Evolutionary conservation across 2,329 filamentous ascomycete species (phyloP).

Genomic region (Alternaria ethzedia): DNA sequence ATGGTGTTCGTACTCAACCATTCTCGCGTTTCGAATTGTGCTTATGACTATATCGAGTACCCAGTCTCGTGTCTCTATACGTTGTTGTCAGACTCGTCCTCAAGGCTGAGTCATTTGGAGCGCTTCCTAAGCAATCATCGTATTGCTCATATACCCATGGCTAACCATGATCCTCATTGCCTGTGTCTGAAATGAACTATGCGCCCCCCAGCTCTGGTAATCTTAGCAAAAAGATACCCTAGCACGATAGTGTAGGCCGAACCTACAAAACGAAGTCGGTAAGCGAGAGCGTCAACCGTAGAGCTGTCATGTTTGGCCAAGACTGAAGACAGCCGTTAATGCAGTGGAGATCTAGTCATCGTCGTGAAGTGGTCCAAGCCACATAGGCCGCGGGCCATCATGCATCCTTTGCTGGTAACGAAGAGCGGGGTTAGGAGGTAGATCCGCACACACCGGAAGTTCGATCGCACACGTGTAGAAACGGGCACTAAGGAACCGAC

Average conservation of each 20-base stretch:
- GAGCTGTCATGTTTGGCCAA: neutral
- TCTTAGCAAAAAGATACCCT: too few relatives aligned
- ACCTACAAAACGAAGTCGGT: neutral
- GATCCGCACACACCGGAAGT: neutral
- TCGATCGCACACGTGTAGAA: neutral
- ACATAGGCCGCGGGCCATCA: neutral
- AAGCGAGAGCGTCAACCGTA: neutral
- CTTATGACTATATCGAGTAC: too few relatives aligned
- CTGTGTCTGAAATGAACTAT: too few relatives aligned
- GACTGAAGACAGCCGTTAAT: neutral
- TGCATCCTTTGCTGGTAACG: neutral
- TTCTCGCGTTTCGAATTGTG: too few relatives aligned
- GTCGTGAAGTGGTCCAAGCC: neutral
- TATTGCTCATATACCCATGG: too few relatives aligned
- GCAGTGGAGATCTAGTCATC: neutral
- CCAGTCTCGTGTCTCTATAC: too few relatives aligned
- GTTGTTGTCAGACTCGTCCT: too few relatives aligned
- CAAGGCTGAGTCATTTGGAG: too few relatives aligned
- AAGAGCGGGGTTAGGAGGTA: neutral
- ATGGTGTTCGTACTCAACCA: too few relatives aligned
- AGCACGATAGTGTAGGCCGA: neutral
- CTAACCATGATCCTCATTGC: too few relatives aligned
- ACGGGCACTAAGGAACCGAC: neutral
- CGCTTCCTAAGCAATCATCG: too few relatives aligned
- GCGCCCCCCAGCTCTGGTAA: too few relatives aligned